Evolutionary conservation across 177 flowering plant species (phyloP), one percentile per base, ranked within the genome.

Genomic region (Tripterygium wilfordii): DNA sequence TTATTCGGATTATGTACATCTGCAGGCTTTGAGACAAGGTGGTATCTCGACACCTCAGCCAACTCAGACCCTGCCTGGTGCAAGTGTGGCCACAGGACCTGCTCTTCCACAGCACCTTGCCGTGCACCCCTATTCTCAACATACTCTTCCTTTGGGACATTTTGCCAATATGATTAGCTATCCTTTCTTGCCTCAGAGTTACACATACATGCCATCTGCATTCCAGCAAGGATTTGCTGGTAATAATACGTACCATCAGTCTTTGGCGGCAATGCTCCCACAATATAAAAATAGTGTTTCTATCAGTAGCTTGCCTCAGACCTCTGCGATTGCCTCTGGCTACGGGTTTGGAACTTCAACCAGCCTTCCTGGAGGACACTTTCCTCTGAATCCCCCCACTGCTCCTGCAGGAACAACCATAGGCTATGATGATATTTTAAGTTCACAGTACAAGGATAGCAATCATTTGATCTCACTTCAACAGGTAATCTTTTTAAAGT

Each of bases 161-260:
- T 83, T 71, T 50, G 60, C 86, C 14, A 88, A 79, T 65, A 88
- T 92, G 96, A 68, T 88, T 33, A 63, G 94, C 48, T 92, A 86
- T 53, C 88, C 99, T 14, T 83, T 78, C 60, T 37, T 85, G 64
- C 92, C 89, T 23, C 98, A 76, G 70, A 87, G 77, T 67, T 88
- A 80, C 59, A 49, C 88, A 16, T 88, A 88, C 45, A 59, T 92
- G 77, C 96, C 99, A 4, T 76, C 88, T 36, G 91, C 83, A 38
- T 90, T 76, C 63, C 96, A 79, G 74, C 97, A 90, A 58, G 62
- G 85, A 42, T 79, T 85, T 66, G 79, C 85, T 25, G 91, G 89
- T 36, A 92, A 75, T 62, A 94, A 68, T 57, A 57, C 83, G 2
- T 84, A 82, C 57, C 98, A 79, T 67, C 97, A 86, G 60, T 77